Conservation (phyloP, 2,329 filamentous ascomycete species). For the Fusarium sp. region DNA sequence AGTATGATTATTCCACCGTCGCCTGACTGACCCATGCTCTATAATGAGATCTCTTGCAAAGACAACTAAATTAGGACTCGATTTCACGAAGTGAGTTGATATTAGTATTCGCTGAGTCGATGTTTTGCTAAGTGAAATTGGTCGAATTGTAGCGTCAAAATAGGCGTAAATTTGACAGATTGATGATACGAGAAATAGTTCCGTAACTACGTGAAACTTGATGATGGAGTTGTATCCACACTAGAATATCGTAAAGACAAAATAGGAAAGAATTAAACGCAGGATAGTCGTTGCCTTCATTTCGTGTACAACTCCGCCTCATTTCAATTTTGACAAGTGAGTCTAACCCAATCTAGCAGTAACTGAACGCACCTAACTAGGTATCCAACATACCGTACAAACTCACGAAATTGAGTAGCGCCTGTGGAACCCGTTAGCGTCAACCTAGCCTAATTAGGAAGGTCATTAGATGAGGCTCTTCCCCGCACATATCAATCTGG, state of each 20-base stretch:
- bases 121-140: rapidly evolving
- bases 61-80: not conserved
- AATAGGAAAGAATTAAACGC: not conserved
- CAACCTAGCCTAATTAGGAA: too few relatives aligned
- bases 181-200: too few relatives aligned
- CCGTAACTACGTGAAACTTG: not conserved
- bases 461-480: too few relatives aligned
- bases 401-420: too few relatives aligned
- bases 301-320: not conserved
- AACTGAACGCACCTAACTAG: not conserved
- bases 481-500: too few relatives aligned
- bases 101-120: rapidly evolving
- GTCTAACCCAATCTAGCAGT: not conserved
- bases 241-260: rapidly evolving
- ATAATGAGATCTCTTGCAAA: too few relatives aligned
- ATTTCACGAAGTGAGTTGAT: too few relatives aligned
- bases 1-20: not conserved
- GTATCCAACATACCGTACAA: not conserved
- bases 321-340: not conserved
- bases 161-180: not conserved
- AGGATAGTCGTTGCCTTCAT: not conserved
- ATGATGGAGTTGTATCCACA: rapidly evolving
- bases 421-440: too few relatives aligned
- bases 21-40: not conserved
- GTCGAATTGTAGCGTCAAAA: rapidly evolving